Conservation (phyloP, 352 stramenopile species). For the Globisporangium megalacanthum region DNA sequence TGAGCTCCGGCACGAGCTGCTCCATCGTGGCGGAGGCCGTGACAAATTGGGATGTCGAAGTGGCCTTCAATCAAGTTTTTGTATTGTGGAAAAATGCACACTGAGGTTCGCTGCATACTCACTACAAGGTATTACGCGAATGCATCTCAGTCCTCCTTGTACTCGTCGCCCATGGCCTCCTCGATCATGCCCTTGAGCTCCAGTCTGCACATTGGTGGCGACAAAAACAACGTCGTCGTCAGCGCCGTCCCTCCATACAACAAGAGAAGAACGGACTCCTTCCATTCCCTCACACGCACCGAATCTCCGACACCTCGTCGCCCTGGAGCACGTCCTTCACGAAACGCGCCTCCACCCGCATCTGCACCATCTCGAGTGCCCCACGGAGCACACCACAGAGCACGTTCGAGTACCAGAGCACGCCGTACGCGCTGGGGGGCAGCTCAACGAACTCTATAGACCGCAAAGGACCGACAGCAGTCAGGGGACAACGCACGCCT, state of each 20-base stretch:
- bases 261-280: not conserved
- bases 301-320: conserved; percentile 83
- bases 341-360: conserved; percentile 81
- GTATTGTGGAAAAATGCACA: not conserved
- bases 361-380: conserved; percentile 94
- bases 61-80: not conserved
- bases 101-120: no score
- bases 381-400: conserved; percentile 95
- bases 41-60: not conserved
- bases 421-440: conserved; percentile 78
- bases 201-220: conserved; percentile 25
- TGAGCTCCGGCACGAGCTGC: conserved; percentile 46
- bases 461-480: not conserved
- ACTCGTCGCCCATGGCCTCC: conserved; percentile 84
- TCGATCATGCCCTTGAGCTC: conserved; percentile 89
- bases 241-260: not conserved
- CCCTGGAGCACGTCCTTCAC: conserved; percentile 83
- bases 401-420: conserved; percentile 96
- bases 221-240: not conserved
- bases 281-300: conserved; percentile 21
- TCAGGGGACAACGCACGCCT: not conserved
- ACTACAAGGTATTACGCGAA: no score
- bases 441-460: conserved; percentile 87
- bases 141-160: conserved; percentile 72
- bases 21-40: conserved; percentile 37